Evolutionary conservation across 768 basidiomycete genomes (phyloP), one percentile per base, ranked within the genome.

Genomic region (Auricularia heimuer): DNA sequence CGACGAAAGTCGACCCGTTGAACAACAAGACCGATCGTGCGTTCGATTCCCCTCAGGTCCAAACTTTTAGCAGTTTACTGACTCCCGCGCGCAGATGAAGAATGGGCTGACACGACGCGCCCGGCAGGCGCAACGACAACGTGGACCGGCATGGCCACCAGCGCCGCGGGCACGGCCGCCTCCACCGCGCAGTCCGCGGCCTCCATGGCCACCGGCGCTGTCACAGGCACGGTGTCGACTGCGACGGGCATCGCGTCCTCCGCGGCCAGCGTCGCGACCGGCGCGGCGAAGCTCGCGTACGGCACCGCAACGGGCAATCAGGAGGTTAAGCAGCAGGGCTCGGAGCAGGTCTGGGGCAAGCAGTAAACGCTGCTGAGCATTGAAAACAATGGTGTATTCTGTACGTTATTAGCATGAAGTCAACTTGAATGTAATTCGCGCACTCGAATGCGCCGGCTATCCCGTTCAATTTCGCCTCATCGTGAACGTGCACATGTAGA

Each of bases 1-100:
- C 76, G 37, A 75, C 81, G 29, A 73, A 83, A 68, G 83, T 85
- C 63, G 81, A 82, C 63, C 83, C 83, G 24, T 71, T 84, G 69
- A 77, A 78, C 65, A 76, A 82, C 62, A 73, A 77, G 4, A 78
- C 77, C 66, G 77, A 79, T 70, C 77, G 78, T 78, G 62, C 37
- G 72, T 67, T 1, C 14, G 54, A 14, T 54, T 16, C 29, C 29
- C 29, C 29, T 29, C 29, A 29, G 29, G 29, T 29, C 29, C 29
- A 29, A 29, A 29, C 29, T 29, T 29, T 29, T 29, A 29, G 29
- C 29, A 29, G 29, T 29, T 29, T 29, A 29, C 29, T 42, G 3
- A 14, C 39, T 16, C 21, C 16, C 54, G 45, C 39, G 8, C 24
- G 34, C 60, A 81, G 80, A 77, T 42, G 78, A 81, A 65, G 76